Evolutionary conservation across 441 rosid genomes (phyloP), one percentile per base, ranked within the genome.

Genomic region (Adansonia madagascariensis): DNA sequence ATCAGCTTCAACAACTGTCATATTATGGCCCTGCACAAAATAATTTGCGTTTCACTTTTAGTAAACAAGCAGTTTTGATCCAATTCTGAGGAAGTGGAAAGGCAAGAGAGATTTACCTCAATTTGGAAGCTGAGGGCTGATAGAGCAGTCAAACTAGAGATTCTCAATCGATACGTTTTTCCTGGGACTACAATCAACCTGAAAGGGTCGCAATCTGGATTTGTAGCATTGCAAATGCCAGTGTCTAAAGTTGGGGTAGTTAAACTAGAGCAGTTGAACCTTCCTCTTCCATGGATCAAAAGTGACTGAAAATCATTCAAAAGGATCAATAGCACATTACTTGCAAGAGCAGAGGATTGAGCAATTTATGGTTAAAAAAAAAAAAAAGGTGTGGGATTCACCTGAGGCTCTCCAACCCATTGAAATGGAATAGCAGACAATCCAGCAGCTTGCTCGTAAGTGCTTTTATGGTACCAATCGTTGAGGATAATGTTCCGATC

Each of bases 321-420:
- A 60, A 4, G 41, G 12, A 61, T 27, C 6, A 10, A 20, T 59
- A 0, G 3, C 11, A 59, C 9, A 59, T 12, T 24, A 8, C 39
- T 24, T 24, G 65, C 11, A 3, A 1, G 12, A 22, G 4, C n/a
- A 24, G 24, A 55, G 65, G 15, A 39, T 61, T 61, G 44, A 31
- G 31, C 43, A 15, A 31, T 61, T 24, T 17, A 17, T 53, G 27
- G 27, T 24, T 24, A 24, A 24, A 24, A 24, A 24, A 24, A 24
- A 24, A 24, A 24, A 24, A 24, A 24, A 24, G 27, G 8, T 60
- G 39, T 61, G 18, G n/a, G 18, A 61, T 12, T 27, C 41, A 27
- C 97, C 86, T 89, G 83, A 82, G 97, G 97, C 78, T 94, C 95
- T 1, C 84, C 87, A 15, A 94, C 89, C 95, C 93, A 94, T 24